These are phyloP conservation scores for Fraxinus cuspidata DNA, from an alignment of 257 asterid species.

Conservation along the genomic window DNA sequence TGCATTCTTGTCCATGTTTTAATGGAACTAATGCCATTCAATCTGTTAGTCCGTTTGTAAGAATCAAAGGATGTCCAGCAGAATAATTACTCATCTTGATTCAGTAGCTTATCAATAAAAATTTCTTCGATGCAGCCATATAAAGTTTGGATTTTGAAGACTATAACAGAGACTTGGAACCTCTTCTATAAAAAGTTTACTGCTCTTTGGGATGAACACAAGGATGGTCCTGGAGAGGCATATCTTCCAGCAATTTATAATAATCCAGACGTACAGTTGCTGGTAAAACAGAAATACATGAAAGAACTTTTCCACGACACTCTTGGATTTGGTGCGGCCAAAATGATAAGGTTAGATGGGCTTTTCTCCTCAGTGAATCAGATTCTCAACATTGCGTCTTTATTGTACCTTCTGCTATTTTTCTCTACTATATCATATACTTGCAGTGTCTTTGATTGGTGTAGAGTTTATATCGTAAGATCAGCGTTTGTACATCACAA, in stretches of 20 bases:
- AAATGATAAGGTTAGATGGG: conserved; percentile 78
- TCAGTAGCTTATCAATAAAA: background rate
- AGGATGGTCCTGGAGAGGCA: conserved; percentile 92
- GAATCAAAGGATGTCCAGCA: background rate
- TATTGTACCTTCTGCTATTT: conserved; percentile 7
- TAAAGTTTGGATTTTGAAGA: conserved; percentile 79
- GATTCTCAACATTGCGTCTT: background rate
- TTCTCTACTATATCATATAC: background rate
- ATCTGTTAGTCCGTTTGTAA: background rate
- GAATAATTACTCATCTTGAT: background rate
- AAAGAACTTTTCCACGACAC: conserved; percentile 74
- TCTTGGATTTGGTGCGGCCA: conserved; percentile 96
- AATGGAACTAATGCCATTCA: background rate
- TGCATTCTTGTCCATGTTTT: background rate
- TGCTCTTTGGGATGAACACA: conserved; percentile 87
- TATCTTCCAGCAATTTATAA: conserved; percentile 84
- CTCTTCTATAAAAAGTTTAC: conserved; percentile 73
- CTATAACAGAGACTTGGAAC: conserved; percentile 87
- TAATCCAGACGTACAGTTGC: conserved; percentile 57
- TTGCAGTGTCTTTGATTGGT: background rate
- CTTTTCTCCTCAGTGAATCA: conserved; percentile 5
- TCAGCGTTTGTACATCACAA: background rate
- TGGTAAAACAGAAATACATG: conserved; percentile 67
- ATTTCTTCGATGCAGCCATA: conserved; percentile 47
- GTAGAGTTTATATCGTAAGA: background rate